Evolutionary conservation across 2,329 filamentous ascomycete species (phyloP), one percentile per base, ranked within the genome.

Genomic region (Ascochyta lentis): DNA sequence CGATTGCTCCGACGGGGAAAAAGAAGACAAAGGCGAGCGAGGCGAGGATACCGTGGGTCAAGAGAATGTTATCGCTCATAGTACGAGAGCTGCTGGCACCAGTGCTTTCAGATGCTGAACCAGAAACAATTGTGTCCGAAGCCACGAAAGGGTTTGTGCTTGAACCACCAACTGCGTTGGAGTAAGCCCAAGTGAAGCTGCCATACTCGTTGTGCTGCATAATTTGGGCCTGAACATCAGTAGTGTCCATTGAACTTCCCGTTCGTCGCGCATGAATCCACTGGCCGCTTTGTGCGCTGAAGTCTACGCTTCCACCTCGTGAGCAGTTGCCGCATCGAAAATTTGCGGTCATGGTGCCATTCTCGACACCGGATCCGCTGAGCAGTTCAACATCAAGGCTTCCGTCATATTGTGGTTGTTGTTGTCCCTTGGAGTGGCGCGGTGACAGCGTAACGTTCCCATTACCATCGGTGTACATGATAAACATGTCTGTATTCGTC

Each of bases 371-470:
- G 41, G 84, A 88, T 44, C 86, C 86, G 0, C 75, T 79, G 2
- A 89, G 79, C 4, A 89, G 77, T 33, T 81, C 77, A 22, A 88
- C 70, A 29, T 79, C 72, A 1, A 70, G 64, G 45, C 72, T 68
- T 49, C 65, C 67, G 1, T 74, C 75, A 70, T 83, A 81, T 24
- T 72, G 42, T 0, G 87, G 87, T 75, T 77, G 72, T 33, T 69
- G 59, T 60, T 88, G 77, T 7, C 79, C 78, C 0, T 65, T 74
- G 27, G 81, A 84, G 3, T 70, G 64, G 22, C 87, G 82, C 1
- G 85, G 80, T 58, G 85, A 88, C 49, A 89, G 68, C 1, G 86
- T 89, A 23, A 89, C 79, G 66, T 88, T 58, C 58, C 82, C 82
- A 3, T 64, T 60, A 55, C 86, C 79, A 23, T 61, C 47, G 41